Conservation (phyloP, 805 yeast species). For the Candida oleophila region DNA sequence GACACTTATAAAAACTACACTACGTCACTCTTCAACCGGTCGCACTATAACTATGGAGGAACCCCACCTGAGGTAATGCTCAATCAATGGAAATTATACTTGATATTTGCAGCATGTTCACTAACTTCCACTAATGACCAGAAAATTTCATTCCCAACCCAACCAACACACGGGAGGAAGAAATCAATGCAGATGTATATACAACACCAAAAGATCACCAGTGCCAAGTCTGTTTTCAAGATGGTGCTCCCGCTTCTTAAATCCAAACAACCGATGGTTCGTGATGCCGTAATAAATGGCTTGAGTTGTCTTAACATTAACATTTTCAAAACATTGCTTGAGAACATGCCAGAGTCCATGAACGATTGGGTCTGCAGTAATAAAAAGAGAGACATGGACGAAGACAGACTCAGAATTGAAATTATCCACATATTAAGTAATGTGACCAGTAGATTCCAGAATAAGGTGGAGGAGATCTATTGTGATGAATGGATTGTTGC, state of each 20-base stretch:
- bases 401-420: slow-evolving; percentile 63
- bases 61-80: slow-evolving; percentile 68
- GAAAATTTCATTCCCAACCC: slow-evolving; percentile 53
- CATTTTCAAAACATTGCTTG: slow-evolving; percentile 78
- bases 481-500: slow-evolving; percentile 69
- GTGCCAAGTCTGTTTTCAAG: slow-evolving; percentile 85
- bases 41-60: not conserved
- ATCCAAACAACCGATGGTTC: slow-evolving; percentile 64
- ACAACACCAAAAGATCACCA: slow-evolving; percentile 88
- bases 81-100: slow-evolving; percentile 85
- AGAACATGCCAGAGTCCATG: slow-evolving; percentile 64
- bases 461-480: slow-evolving; percentile 48
- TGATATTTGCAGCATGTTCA: slow-evolving; percentile 90
- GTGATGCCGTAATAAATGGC: slow-evolving; percentile 88
- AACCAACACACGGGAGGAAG: slow-evolving; percentile 66
- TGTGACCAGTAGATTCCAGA: slow-evolving; percentile 60
- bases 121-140: slow-evolving; percentile 88
- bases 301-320: slow-evolving; percentile 87
- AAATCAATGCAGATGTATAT: slow-evolving; percentile 77
- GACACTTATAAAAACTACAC: slow-evolving; percentile 40
- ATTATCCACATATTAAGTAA: slow-evolving; percentile 71
- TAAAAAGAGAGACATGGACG: slow-evolving; percentile 30
- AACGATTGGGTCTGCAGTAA: slow-evolving; percentile 43
- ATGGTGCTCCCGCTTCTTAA: slow-evolving; percentile 82
- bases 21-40: slow-evolving; percentile 32